Evolutionary conservation across 225 moss, liverwort and hornwort genomes (phyloP).

Genomic region (Climacium dendroides): DNA sequence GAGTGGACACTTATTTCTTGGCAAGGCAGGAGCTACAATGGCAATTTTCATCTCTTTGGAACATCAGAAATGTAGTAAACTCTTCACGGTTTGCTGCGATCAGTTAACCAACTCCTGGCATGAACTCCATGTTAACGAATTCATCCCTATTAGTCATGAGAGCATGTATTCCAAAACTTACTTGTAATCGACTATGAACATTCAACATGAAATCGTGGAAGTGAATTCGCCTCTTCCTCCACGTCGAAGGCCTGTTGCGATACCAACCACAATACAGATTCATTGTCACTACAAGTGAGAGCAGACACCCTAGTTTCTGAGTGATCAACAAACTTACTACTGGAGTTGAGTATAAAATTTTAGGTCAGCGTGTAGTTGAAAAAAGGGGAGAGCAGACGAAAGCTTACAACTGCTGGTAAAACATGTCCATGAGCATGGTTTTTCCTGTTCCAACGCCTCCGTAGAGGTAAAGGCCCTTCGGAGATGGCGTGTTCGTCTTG

Average conservation of each 20-base stretch:
- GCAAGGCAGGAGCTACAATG: not conserved
- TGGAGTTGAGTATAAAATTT: not conserved
- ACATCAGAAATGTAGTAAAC: not conserved
- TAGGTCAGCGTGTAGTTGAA: not conserved
- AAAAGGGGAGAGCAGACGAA: not conserved
- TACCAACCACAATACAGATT: not conserved
- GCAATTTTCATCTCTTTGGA: not conserved
- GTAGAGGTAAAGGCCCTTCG: constrained; percentile 66
- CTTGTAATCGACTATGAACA: constrained; percentile 77
- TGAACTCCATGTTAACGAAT: not conserved
- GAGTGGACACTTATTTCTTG: not conserved
- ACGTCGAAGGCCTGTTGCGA: constrained; percentile 45
- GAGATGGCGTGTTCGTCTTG: constrained; percentile 18
- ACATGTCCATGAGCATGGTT: constrained; percentile 96
- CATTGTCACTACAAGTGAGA: not conserved
- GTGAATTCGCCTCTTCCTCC: constrained; percentile 77
- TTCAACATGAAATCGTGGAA: constrained; percentile 90
- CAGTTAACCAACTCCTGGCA: not conserved
- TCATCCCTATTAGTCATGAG: not conserved
- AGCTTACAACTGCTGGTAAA: constrained; percentile 65
- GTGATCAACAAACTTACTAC: not conserved
- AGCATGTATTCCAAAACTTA: constrained; percentile 1
- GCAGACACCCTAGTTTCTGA: not conserved
- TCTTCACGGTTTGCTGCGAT: not conserved
- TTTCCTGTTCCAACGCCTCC: constrained; percentile 94